Percentiles rank a stretch among this genome's conserved stretches.
phyloP scores from a whole-genome alignment of 371 early-diverging fungal genomes.

The Mortierella sp. region DNA sequence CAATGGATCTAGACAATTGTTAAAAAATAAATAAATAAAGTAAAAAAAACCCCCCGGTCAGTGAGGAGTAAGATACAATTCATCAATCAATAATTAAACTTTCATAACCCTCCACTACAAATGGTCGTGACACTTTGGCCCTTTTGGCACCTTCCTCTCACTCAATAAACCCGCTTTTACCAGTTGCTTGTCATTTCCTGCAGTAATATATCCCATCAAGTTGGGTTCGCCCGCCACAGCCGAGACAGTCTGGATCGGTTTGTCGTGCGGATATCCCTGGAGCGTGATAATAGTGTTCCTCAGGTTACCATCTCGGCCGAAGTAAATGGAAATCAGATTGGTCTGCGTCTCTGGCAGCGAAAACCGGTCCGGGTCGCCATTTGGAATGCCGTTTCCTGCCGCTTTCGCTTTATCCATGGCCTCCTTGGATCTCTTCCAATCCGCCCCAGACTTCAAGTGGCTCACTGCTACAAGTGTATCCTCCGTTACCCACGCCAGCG shows the following conservation, averaged over 20 bases:
- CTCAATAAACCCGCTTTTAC: constrained; percentile 5
- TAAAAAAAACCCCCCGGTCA: too few relatives aligned
- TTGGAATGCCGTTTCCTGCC: background rate
- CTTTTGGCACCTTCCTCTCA: too few relatives aligned
- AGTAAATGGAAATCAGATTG: constrained; percentile 31
- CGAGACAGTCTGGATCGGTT: constrained; percentile 20
- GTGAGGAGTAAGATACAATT: background rate
- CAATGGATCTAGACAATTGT: constrained; percentile 27
- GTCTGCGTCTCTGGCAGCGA: constrained; percentile 39
- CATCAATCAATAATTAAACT: background rate
- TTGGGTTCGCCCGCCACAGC: constrained; percentile 27
- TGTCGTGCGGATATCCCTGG: constrained; percentile 23
- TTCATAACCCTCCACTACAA: too few relatives aligned
- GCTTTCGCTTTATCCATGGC: background rate
- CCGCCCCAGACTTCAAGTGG: constrained; percentile 23
- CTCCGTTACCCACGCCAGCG: constrained; percentile 36
- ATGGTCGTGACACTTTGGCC: too few relatives aligned
- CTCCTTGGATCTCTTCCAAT: constrained; percentile 14
- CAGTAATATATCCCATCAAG: constrained; percentile 36
- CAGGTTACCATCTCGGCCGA: constrained; percentile 16
- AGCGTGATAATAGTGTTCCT: constrained; percentile 16
- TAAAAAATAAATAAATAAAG: background rate
- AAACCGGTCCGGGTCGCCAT: background rate
- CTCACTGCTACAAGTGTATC: constrained; percentile 43
- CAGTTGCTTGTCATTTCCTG: constrained; percentile 26